A percentile compares a stretch with the other conserved stretches of the same genome.
Evolutionary conservation across 305 asterid genomes (phyloP).

Genomic region (Petunia hybrid): DNA sequence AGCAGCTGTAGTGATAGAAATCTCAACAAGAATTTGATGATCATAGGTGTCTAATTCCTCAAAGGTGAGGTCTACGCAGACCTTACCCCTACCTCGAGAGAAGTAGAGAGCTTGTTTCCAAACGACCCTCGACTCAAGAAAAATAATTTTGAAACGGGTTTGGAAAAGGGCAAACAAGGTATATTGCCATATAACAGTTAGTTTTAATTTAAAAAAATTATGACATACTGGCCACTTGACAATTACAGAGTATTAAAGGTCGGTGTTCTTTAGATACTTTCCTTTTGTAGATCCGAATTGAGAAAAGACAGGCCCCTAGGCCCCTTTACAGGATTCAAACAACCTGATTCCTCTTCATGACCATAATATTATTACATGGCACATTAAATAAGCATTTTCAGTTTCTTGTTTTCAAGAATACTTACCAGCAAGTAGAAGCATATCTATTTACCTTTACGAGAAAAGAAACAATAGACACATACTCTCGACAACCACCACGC

Average conservation of each 20-base stretch:
- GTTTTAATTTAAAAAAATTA: background rate
- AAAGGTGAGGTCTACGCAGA: too few relatives aligned
- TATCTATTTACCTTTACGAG: background rate
- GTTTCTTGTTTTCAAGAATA: background rate
- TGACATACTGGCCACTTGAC: background rate
- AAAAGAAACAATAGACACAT: background rate
- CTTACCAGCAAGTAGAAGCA: slow-evolving; percentile 14
- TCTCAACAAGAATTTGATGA: background rate
- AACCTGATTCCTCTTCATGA: background rate
- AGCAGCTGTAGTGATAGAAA: background rate
- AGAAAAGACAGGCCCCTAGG: background rate
- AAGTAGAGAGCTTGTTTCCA: too few relatives aligned
- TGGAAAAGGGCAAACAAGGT: too few relatives aligned
- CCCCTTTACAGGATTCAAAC: background rate
- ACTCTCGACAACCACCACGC: slow-evolving; percentile 13
- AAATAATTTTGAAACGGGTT: too few relatives aligned
- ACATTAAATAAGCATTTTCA: background rate
- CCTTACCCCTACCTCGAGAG: too few relatives aligned
- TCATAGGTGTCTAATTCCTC: background rate
- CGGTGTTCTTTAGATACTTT: background rate
- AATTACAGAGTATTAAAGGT: background rate
- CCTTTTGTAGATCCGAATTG: background rate
- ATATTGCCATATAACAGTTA: background rate
- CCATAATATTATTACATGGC: background rate
- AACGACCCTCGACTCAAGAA: too few relatives aligned